A percentile compares a stretch with the other conserved stretches of the same genome.
These are phyloP conservation scores for Fusarium ramigenum DNA, from an alignment of 2,329 filamentous ascomycete genomes.

Conservation along the genomic window DNA sequence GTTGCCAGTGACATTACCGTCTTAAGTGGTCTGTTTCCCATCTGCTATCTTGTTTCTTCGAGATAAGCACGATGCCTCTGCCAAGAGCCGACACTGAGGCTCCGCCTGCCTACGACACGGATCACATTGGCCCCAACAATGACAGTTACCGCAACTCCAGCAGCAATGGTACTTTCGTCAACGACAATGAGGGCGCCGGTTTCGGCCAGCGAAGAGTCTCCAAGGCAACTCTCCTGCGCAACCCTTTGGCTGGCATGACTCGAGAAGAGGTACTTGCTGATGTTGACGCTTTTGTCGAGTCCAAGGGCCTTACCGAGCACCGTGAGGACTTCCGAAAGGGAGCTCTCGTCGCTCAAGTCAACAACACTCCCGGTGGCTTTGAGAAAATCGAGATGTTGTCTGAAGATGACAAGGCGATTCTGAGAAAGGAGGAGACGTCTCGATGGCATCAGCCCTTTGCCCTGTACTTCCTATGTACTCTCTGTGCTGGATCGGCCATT, in stretches of 20 bases:
- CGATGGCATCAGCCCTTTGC: conserved; percentile 48
- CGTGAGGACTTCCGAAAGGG: conserved; percentile 60
- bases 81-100: conserved; percentile 39
- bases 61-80: conserved; percentile 35
- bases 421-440: conserved; percentile 44
- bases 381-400: conserved; percentile 41
- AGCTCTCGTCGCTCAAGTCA: conserved; percentile 60
- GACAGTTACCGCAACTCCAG: conserved; percentile 25
- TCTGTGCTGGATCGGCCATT: conserved; percentile 58
- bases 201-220: conserved; percentile 22
- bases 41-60: not conserved
- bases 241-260: conserved; percentile 45
- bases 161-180: conserved; percentile 32
- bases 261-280: conserved; percentile 46
- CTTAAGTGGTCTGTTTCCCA: not conserved
- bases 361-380: conserved; percentile 46
- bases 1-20: not conserved
- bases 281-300: conserved; percentile 50
- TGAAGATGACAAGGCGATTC: conserved; percentile 43
- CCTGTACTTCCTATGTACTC: conserved; percentile 49
- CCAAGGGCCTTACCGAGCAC: conserved; percentile 47
- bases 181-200: conserved; percentile 19
- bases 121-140: not conserved
- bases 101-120: conserved; percentile 27
- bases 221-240: conserved; percentile 43